Conservation (phyloP, 116 monocot species). For the Papilionanthe hybrid region DNA sequence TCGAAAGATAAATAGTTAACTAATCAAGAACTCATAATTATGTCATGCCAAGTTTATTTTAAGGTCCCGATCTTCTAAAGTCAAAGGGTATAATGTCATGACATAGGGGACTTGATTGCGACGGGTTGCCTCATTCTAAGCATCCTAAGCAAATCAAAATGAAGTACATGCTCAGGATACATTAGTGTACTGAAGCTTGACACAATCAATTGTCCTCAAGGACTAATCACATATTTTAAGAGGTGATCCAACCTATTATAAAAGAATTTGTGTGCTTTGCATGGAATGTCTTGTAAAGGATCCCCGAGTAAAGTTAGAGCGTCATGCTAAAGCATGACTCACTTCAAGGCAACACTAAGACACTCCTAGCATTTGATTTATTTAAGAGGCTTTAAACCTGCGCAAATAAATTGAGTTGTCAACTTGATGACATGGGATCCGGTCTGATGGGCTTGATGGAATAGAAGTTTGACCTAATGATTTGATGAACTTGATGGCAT, state of each 20-base stretch:
- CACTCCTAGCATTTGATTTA: not conserved
- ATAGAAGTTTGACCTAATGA: not conserved
- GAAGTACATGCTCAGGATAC: too few species aligned
- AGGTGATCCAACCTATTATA: not conserved
- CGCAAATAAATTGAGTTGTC: not conserved
- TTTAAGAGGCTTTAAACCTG: not conserved
- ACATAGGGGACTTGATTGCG: too few species aligned
- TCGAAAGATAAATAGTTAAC: too few species aligned
- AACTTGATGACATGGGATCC: not conserved
- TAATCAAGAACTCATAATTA: too few species aligned
- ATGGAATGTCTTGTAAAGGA: not conserved
- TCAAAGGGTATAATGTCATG: too few species aligned
- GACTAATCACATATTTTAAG: not conserved
- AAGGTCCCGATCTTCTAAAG: too few species aligned
- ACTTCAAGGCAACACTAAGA: not conserved
- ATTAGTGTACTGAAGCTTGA: not conserved
- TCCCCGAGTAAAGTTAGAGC: not conserved
- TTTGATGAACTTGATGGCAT: not conserved
- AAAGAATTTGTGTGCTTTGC: too few species aligned
- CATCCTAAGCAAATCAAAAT: too few species aligned
- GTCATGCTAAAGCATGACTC: not conserved
- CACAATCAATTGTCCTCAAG: not conserved
- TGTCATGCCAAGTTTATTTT: too few species aligned
- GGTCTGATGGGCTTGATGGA: not conserved
- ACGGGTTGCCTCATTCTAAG: too few species aligned